phyloP scores from a whole-genome alignment of 2,329 filamentous ascomycete species.

The Ceratocystis cacaofunesta region DNA sequence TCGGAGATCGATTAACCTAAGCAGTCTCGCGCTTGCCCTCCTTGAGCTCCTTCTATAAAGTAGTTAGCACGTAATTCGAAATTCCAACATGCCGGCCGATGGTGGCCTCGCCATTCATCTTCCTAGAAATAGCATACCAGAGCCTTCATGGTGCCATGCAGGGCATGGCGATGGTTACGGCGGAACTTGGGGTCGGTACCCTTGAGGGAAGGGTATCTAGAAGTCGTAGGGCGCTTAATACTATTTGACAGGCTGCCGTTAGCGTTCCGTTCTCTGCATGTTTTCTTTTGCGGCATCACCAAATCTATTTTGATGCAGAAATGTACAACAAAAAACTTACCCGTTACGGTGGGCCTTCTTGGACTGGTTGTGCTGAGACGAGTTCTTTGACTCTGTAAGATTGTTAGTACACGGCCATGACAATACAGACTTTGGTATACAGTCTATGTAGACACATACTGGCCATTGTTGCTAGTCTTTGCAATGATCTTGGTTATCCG shows the following conservation, averaged over 20 bases:
- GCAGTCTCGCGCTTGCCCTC: constrained; percentile 86
- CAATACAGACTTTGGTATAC: background rate
- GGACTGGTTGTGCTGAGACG: constrained; percentile 96
- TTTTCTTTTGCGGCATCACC: background rate
- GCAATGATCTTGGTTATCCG: constrained; percentile 18
- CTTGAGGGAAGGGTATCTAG: constrained; percentile 96
- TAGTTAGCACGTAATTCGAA: constrained; percentile 23
- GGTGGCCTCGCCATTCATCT: background rate
- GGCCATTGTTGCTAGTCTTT: constrained; percentile 28
- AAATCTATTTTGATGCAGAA: background rate
- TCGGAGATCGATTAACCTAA: constrained; percentile 32
- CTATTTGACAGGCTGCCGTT: constrained; percentile 33
- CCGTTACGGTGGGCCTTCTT: constrained; percentile 99
- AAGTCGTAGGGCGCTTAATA: constrained; percentile 99
- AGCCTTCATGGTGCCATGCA: constrained; percentile 96
- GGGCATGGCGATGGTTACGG: constrained; percentile 98
- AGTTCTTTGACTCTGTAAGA: constrained; percentile 91
- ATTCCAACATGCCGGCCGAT: background rate
- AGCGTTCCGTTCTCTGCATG: background rate
- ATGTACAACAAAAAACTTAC: constrained; percentile 30
- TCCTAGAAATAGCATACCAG: constrained; percentile 50
- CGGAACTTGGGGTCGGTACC: constrained; percentile 99
- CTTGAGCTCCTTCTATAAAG: constrained; percentile 79
- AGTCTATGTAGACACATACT: constrained; percentile 23
- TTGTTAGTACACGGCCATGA: constrained; percentile 8